Evolutionary conservation across 768 basidiomycete species (phyloP).

Genomic region (Leucosporidium scottii): DNA sequence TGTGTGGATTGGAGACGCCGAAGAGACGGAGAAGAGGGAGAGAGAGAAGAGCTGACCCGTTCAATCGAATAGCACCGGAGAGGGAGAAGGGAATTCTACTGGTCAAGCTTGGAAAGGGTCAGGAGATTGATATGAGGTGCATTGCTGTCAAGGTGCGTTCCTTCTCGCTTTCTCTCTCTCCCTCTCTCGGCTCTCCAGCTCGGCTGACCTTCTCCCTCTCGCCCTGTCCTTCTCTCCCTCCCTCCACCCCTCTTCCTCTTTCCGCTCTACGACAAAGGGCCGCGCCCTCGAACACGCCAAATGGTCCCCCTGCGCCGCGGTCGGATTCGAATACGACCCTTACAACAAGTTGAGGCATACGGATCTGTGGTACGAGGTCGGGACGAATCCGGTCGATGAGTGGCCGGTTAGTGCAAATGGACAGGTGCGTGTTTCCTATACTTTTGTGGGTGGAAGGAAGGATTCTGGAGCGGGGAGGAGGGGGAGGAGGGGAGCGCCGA

Average conservation of each 20-base stretch:
- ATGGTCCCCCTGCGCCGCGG: constrained; percentile 93
- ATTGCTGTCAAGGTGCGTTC: constrained; percentile 78
- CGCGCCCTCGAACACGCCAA: constrained; percentile 98
- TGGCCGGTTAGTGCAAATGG: constrained; percentile 90
- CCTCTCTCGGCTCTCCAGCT: not conserved
- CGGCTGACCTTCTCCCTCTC: not conserved
- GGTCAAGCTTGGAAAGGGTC: constrained; percentile 87
- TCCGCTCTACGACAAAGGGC: constrained; percentile 53
- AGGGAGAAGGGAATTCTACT: constrained; percentile 54
- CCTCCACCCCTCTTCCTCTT: not conserved
- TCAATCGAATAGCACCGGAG: not conserved
- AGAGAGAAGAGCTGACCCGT: not conserved
- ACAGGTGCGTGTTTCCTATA: constrained; percentile 59
- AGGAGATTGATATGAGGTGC: constrained; percentile 77
- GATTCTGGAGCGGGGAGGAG: constrained; percentile 6
- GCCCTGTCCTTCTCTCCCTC: not conserved
- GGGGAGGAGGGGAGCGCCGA: not conserved
- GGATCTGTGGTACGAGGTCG: constrained; percentile 78
- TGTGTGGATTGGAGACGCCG: not conserved
- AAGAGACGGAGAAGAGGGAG: not conserved
- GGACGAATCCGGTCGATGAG: constrained; percentile 63
- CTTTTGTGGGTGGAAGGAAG: too few species aligned
- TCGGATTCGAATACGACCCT: constrained; percentile 96
- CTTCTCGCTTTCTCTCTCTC: not conserved
- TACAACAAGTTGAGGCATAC: constrained; percentile 96